These are phyloP conservation scores for Ascodesmis nigricans DNA, from an alignment of 495 filamentous ascomycete genomes.

Conservation along the genomic window DNA sequence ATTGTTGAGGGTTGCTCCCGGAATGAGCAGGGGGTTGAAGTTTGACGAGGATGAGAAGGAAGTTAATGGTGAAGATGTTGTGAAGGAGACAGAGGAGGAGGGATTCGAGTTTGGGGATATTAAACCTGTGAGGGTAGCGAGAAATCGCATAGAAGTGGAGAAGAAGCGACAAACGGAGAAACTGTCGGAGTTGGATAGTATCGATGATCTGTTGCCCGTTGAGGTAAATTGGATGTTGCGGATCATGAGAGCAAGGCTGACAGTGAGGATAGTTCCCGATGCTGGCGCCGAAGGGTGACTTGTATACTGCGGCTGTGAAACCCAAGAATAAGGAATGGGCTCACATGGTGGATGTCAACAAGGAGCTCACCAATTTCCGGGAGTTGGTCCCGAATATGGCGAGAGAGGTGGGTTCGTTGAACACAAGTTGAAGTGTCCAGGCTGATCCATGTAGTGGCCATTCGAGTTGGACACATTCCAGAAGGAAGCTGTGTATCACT, in stretches of 20 bases:
- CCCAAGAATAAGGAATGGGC: slow-evolving; percentile 77
- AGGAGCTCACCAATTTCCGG: slow-evolving; percentile 70
- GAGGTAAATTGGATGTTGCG: slow-evolving; percentile 27
- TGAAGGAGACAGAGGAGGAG: slow-evolving; percentile 48
- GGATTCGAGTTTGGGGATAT: slow-evolving; percentile 29
- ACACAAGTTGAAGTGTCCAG: background rate
- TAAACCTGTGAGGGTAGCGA: slow-evolving; percentile 28
- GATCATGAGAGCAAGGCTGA: no score
- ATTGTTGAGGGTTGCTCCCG: slow-evolving; percentile 62
- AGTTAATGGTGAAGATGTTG: slow-evolving; percentile 33
- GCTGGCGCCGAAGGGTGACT: slow-evolving; percentile 55
- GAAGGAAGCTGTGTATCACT: slow-evolving; percentile 93
- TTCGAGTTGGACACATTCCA: slow-evolving; percentile 97
- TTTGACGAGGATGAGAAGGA: slow-evolving; percentile 41
- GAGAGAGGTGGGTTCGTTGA: slow-evolving; percentile 28
- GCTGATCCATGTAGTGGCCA: slow-evolving; percentile 37
- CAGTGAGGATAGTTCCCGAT: slow-evolving; percentile 42
- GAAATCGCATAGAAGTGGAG: no score
- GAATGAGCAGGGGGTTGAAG: slow-evolving; percentile 55
- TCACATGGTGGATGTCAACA: slow-evolving; percentile 87
- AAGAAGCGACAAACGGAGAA: slow-evolving; percentile 14
- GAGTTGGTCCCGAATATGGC: slow-evolving; percentile 95
- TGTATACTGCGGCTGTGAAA: slow-evolving; percentile 37
- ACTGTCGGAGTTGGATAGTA: slow-evolving; percentile 38
- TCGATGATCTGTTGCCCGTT: slow-evolving; percentile 71